phyloP scores from a whole-genome alignment of 345 rosid species.

The Eucalyptus guilfoylei region DNA sequence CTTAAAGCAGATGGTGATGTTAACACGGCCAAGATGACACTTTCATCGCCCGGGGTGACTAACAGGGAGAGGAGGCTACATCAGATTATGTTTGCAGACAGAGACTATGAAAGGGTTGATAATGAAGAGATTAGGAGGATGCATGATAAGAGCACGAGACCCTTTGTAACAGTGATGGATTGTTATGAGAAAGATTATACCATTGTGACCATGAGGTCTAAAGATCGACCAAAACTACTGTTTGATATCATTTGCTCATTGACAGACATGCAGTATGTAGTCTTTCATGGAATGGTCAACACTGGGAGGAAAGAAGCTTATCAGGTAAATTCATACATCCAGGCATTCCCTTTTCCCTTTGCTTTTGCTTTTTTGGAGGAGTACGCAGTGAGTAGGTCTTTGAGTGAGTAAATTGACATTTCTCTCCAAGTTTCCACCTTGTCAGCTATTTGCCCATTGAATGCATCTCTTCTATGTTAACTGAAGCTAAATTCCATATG shows the following conservation, averaged over 20 bases:
- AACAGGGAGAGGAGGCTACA: constrained; percentile 21
- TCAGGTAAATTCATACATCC: constrained; percentile 42
- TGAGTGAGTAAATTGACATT: background rate
- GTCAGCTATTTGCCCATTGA: background rate
- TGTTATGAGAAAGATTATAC: constrained; percentile 70
- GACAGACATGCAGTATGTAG: constrained; percentile 91
- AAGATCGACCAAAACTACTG: constrained; percentile 26
- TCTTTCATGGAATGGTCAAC: constrained; percentile 82
- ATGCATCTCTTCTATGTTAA: background rate
- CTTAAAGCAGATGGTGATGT: constrained; percentile 48
- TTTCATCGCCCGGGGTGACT: constrained; percentile 5
- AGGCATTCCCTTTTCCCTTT: background rate
- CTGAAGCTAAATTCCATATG: background rate
- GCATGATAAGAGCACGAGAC: constrained; percentile 35
- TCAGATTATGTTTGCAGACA: constrained; percentile 88
- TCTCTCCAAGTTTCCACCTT: background rate
- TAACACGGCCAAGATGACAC: background rate
- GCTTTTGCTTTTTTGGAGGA: background rate
- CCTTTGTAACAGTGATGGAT: constrained; percentile 54
- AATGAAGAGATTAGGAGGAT: constrained; percentile 15
- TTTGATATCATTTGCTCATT: constrained; percentile 73
- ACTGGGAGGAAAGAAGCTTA: constrained; percentile 61
- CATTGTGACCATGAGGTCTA: constrained; percentile 69
- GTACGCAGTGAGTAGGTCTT: background rate
- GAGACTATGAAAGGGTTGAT: constrained; percentile 68